Evolutionary conservation across 345 rosid species (phyloP), one percentile per base, ranked within the genome.

Genomic region (Ceriops decandra): DNA sequence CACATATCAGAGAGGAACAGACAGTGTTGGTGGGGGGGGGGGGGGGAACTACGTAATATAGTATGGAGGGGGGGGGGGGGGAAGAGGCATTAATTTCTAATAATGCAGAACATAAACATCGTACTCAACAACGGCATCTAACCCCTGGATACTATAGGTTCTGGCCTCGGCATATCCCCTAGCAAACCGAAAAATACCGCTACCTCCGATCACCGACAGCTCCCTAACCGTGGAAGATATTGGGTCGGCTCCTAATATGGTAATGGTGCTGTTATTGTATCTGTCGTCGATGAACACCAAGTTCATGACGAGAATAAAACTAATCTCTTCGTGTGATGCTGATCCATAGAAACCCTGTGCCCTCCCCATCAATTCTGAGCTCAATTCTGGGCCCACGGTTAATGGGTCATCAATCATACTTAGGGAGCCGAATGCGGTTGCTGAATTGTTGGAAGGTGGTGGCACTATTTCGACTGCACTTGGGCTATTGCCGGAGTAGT

Each of bases 151-250:
- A 33, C 38, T 62, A 58, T 47, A 74, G 32, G 86, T 85, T 31
- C 83, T 63, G 15, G 79, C 82, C 67, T 81, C 70, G 7, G 75
- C 86, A 66, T 80, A 85, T 11, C 88, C 85, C 67, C 85, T 72
- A 32, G 86, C 83, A 54, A 82, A 85, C 61, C 83, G 73, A 77
- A 85, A 85, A 13, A 80, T 68, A 5, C 86, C 85, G 52, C 80
- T 82, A 15, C 88, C 88, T 51, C 88, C 88, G 42, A 82, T 62
- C 59, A 85, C 83, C 15, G 82, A 83, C 85, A 82, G 78, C 76
- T 85, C 88, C 15, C 86, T 17, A 22, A 8, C 17, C 20, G 10
- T 58, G 32, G 28, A 30, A n/a, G 62, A 30, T 3, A 22, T 24
- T 1, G 62, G 33, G 28, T 24, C 62, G 7, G 16, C 3, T 58